Percentiles rank a stretch among this genome's conserved stretches.
These are phyloP conservation scores for Podospora sp. DNA, from an alignment of 495 filamentous ascomycete genomes.

Conservation along the genomic window DNA sequence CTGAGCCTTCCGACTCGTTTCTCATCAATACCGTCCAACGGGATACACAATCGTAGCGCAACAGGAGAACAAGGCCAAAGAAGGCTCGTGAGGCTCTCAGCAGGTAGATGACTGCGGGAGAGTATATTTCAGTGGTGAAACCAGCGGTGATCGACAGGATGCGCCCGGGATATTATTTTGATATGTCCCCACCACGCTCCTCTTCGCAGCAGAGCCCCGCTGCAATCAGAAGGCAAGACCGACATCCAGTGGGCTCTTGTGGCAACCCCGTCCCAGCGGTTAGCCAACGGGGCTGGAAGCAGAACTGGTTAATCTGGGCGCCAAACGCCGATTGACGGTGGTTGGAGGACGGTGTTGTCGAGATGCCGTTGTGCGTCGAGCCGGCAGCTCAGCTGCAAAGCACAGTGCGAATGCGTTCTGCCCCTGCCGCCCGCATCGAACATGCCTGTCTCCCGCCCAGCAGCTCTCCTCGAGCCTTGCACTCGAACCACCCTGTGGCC, in stretches of 20 bases:
- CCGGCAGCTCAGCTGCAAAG: slow-evolving; percentile 2
- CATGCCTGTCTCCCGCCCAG: background rate
- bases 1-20: background rate
- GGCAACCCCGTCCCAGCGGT: background rate
- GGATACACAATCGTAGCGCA: background rate
- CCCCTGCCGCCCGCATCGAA: background rate
- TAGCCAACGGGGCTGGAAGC: background rate
- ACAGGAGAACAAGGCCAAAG: background rate
- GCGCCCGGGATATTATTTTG: background rate
- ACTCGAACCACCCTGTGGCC: slow-evolving; percentile 5
- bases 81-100: background rate
- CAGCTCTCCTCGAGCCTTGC: background rate
- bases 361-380: slow-evolving; percentile 3
- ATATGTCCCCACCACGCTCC: background rate
- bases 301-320: background rate
- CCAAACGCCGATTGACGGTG: background rate
- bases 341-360: background rate
- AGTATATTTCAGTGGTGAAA: background rate
- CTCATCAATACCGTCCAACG: background rate
- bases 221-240: too few relatives aligned
- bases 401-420: slow-evolving; percentile 1
- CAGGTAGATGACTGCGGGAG: background rate
- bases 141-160: background rate
- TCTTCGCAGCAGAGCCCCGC: background rate
- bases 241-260: background rate